A percentile compares a stretch with the other conserved stretches of the same genome.
Conservation (phyloP, 2,329 filamentous ascomycete genomes). For the Westerdykella sp. region DNA sequence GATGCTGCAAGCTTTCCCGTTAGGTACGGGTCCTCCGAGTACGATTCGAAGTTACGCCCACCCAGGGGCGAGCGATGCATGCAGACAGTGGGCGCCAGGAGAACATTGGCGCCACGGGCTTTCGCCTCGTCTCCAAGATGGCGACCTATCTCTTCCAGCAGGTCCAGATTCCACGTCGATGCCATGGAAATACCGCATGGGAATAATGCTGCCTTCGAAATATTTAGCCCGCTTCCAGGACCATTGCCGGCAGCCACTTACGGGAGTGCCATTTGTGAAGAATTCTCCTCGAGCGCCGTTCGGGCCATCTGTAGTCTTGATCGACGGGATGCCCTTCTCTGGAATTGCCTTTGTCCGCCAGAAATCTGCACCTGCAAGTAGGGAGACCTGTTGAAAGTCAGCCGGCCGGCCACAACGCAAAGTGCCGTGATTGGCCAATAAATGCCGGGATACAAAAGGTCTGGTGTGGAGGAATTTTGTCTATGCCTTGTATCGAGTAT, state of each 20-base stretch:
- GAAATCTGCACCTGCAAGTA: slow-evolving; percentile 54
- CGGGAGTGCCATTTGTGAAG: slow-evolving; percentile 50
- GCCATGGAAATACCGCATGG: slow-evolving; percentile 74
- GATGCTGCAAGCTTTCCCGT: slow-evolving; percentile 67
- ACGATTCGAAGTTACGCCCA: slow-evolving; percentile 82
- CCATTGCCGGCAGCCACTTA: slow-evolving; percentile 19
- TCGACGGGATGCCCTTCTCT: slow-evolving; percentile 55
- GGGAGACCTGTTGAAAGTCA: slow-evolving; percentile 30
- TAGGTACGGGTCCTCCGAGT: slow-evolving; percentile 74
- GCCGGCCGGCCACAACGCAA: slow-evolving; percentile 7
- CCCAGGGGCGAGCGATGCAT: slow-evolving; percentile 76
- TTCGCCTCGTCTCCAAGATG: slow-evolving; percentile 66
- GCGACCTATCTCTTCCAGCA: slow-evolving; percentile 63
- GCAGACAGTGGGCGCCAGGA: slow-evolving; percentile 73
- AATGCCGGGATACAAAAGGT: no score
- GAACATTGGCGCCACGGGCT: slow-evolving; percentile 65
- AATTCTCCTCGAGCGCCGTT: slow-evolving; percentile 65
- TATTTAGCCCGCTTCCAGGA: slow-evolving; percentile 8
- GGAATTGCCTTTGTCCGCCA: slow-evolving; percentile 62
- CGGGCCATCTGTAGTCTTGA: slow-evolving; percentile 62
- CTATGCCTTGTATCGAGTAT: no score
- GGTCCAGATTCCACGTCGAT: slow-evolving; percentile 68
- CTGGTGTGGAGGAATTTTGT: no score
- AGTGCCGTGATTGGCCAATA: no score
- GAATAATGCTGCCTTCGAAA: slow-evolving; percentile 62